Base-by-base conservation (phyloP, 164 flowering plant species). In the Saururus chinensis region DNA sequence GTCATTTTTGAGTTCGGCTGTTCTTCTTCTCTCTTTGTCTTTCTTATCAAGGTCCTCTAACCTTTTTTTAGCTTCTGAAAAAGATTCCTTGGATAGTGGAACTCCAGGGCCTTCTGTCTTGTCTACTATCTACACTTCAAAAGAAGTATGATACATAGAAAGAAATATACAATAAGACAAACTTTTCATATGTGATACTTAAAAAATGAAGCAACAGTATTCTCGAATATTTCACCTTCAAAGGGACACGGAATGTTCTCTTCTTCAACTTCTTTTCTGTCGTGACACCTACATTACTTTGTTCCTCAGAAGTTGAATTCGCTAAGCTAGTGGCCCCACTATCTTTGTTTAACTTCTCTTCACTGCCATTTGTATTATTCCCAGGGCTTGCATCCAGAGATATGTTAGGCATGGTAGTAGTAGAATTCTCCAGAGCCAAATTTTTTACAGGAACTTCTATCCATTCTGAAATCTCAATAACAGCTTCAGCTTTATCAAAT, bases 401-500 rank as follows among this genome's bases (percentile, higher is more conserved):
- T 65, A 60, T 59, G 60, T 85, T 82, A 52, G 74, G 71, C 13
- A 85, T 71, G 61, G 77, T 51, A 59, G 74, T 59, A 53, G 85
- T 83, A 51, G 88, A 69, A 68, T 91, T 91, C 60, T 87, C 96
- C 19, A 78, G 65, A 1, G 92, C 83, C 59, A 80, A 70, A 71
- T 89, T 91, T 78, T 78, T 84, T 64, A 80, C 81, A 59, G 97
- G 92, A 71, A 91, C 87, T 71, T 95, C 95, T 19, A 95, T 88
- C 98, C 99, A 91, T 72, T 95, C 98, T 16, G 99, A 74, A 64
- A 87, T 76, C 78, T 95, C 96, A 73, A 95, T 74, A 57, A 84
- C 82, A 65, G 98, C 96, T 64, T 95, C 96, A 70, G 96, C 96
- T 40, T 90, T 81, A 78, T 89, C 96, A 71, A 95, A 69, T 41